Base-by-base conservation (phyloP, 805 yeast species). In the Candida insectorum region DNA sequence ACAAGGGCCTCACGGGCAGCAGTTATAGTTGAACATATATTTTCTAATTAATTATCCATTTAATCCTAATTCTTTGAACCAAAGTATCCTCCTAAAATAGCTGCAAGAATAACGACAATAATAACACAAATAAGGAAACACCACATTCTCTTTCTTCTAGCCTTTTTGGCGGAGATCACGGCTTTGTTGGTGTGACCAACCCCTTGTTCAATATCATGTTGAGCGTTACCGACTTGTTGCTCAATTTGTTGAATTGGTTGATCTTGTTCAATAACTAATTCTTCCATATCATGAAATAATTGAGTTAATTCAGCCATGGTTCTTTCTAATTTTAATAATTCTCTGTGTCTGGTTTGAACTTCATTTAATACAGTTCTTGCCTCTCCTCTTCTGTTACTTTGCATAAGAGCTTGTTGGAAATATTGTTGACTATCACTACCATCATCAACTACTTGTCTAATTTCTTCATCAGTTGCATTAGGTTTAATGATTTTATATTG, bases 271-370 rank as follows among this genome's bases (percentile, higher is more conserved):
- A 91, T 87, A 30, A 91, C 97, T 64, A 93, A 71, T 55, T 85
- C 85, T 65, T 93, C 97, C 93, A 93, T 86, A 58, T 93, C 97
- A 53, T 83, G 84, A 71, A 93, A 88, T 58, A 93, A 76, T 68
- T 86, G 95, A 26, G 94, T 85, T 62, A 93, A 77, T 64, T 93
- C 98, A 23, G 91, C 87, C 85, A 93, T 88, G 39, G 96, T 83
- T 65, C 86, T 81, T 65, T 91, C 97, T 62, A 93, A 82, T 69
- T 87, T 85, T 67, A 86, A 84, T 54, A 93, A 78, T 67, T 93
- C 97, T 58, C 84, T 81, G 68, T 93, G 97, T 67, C 98, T 81
- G 32, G 85, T 80, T 66, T 91, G 96, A 37, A 93, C 97, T 66
- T 93, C 97, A 52, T 87, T 85, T 49, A 93, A 74, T 2, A 94